A percentile compares a stretch with the other conserved stretches of the same genome.
Conservation (phyloP, 192 early-diverging fungal genomes). For the Dimargaris xerosporica region DNA sequence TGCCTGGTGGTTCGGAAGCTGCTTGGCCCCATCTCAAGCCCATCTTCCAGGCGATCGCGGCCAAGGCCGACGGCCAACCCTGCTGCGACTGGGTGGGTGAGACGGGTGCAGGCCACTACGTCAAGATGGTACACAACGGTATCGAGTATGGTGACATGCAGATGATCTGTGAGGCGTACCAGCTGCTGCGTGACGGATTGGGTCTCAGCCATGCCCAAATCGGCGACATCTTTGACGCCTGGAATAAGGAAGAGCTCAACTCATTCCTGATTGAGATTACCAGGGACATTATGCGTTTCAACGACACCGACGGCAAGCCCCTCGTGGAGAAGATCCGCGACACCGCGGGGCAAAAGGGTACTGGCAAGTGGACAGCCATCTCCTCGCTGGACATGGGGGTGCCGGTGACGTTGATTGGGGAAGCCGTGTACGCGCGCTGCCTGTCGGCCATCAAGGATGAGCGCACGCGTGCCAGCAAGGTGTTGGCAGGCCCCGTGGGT, state of each 20-base stretch:
- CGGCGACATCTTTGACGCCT: constrained; percentile 72
- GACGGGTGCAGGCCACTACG: constrained; percentile 92
- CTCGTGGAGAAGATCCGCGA: constrained; percentile 92
- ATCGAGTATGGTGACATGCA: constrained; percentile 99
- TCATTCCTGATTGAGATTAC: constrained; percentile 97
- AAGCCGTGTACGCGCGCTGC: constrained; percentile 95
- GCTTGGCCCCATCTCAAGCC: constrained; percentile 90
- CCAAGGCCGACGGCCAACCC: constrained; percentile 73
- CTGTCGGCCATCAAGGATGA: constrained; percentile 93
- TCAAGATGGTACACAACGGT: constrained; percentile 99
- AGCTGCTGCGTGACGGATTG: constrained; percentile 78
- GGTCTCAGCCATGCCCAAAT: constrained; percentile 73
- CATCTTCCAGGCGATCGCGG: constrained; percentile 93
- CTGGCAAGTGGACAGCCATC: constrained; percentile 97
- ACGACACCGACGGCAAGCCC: constrained; percentile 73
- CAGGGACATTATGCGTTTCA: constrained; percentile 80
- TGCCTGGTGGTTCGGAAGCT: constrained; percentile 89
- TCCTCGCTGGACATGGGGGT: constrained; percentile 88
- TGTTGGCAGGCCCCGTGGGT: constrained; percentile 57
- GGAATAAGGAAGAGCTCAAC: constrained; percentile 97
- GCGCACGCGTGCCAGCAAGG: constrained; percentile 76
- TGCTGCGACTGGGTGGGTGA: constrained; percentile 99
- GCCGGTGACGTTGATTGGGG: constrained; percentile 93
- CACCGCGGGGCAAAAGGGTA: constrained; percentile 94
- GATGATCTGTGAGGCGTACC: constrained; percentile 93